phyloP scores from a whole-genome alignment of 805 yeast genomes.

The Barnettozyma populi region DNA sequence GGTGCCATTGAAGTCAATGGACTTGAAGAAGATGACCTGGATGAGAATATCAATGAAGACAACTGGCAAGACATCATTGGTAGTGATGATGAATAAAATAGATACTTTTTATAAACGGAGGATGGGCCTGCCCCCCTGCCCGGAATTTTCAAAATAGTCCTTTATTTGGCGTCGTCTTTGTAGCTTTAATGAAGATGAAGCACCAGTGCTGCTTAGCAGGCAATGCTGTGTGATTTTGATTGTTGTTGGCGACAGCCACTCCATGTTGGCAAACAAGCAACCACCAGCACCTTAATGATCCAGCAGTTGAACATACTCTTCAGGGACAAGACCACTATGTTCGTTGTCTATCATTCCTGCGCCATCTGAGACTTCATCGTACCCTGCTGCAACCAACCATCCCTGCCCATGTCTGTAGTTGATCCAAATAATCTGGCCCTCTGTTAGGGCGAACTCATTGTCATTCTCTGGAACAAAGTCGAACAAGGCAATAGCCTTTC shows the following conservation, averaged over 20 bases:
- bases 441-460: conserved; percentile 73
- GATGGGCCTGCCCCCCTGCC: no score
- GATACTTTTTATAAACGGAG: background rate
- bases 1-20: conserved; percentile 64
- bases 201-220: background rate
- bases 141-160: background rate
- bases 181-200: conserved; percentile 5
- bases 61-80: conserved; percentile 52
- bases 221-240: background rate
- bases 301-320: conserved; percentile 73
- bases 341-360: conserved; percentile 28
- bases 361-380: conserved; percentile 45
- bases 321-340: conserved; percentile 85
- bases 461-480: conserved; percentile 92
- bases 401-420: conserved; percentile 96
- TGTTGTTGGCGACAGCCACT: background rate
- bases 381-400: conserved; percentile 80
- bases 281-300: conserved; percentile 2
- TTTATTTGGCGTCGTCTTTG: background rate
- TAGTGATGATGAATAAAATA: conserved; percentile 29
- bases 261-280: background rate
- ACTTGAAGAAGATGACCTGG: conserved; percentile 36
- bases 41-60: conserved; percentile 27
- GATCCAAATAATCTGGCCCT: conserved; percentile 82
- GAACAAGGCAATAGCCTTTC: conserved; percentile 78